Conservation (phyloP, 257 asterid genomes). For the Asclepias syriaca region DNA sequence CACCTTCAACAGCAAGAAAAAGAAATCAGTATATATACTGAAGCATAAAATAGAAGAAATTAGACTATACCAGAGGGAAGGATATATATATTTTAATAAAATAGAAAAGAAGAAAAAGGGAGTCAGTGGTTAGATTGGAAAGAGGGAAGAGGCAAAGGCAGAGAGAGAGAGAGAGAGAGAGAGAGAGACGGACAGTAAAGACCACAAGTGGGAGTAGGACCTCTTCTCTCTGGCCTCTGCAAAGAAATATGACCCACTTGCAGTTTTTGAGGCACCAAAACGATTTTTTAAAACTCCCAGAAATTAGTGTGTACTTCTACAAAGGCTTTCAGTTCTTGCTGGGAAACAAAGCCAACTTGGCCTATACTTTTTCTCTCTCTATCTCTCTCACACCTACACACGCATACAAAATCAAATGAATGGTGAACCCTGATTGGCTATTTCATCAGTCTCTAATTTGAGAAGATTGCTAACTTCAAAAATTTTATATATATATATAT, state of each 20-base stretch:
- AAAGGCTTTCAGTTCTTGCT: slow-evolving; percentile 7
- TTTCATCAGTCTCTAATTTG: slow-evolving; percentile 7
- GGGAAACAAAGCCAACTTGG: slow-evolving; percentile 8
- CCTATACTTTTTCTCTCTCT: slow-evolving; percentile 7
- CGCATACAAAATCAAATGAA: background rate
- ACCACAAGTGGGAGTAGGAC: slow-evolving; percentile 62
- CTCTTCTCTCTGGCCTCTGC: slow-evolving; percentile 16
- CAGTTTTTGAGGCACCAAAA: slow-evolving; percentile 17
- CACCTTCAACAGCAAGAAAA: slow-evolving; percentile 8
- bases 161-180: slow-evolving; percentile 22
- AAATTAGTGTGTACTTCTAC: slow-evolving; percentile 1
- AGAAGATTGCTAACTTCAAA: slow-evolving; percentile 10
- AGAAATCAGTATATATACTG: slow-evolving; percentile 1
- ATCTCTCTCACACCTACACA: slow-evolving; percentile 4
- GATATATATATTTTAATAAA: slow-evolving; percentile 8
- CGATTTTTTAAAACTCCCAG: slow-evolving; percentile 11
- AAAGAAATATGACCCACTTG: slow-evolving; percentile 47
- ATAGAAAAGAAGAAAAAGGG: slow-evolving; percentile 14
- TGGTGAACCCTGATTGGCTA: slow-evolving; percentile 22
- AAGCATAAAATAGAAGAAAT: background rate
- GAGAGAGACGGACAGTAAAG: slow-evolving; percentile 38
- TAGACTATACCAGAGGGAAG: background rate
- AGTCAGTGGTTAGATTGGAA: slow-evolving; percentile 37
- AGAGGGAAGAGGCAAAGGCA: slow-evolving; percentile 7
- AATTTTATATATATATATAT: background rate